Percentiles rank a stretch among this genome's conserved stretches.
phyloP scores from a whole-genome alignment of 495 filamentous ascomycete species.

The Penicillium lagena region DNA sequence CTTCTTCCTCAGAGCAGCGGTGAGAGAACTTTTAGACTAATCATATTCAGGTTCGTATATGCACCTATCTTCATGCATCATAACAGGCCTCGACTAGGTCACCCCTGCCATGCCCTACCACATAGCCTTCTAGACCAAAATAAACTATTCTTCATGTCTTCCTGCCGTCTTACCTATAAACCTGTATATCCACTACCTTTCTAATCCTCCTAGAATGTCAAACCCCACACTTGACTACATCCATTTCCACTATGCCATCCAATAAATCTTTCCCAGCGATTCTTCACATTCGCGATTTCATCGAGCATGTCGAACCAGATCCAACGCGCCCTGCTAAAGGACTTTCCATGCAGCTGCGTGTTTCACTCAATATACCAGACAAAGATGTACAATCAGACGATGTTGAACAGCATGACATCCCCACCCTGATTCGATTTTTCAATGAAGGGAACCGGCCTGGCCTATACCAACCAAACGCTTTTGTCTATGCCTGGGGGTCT shows the following conservation, averaged over 20 bases:
- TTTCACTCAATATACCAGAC: constrained; percentile 5
- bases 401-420: constrained; percentile 2
- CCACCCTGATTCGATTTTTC: constrained; percentile 3
- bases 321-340: constrained; percentile 7
- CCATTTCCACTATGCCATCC: constrained; percentile 2
- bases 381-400: constrained; percentile 4
- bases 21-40: no score
- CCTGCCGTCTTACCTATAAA: no score
- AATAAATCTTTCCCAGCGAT: constrained; percentile 1
- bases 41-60: no score
- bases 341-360: constrained; percentile 6
- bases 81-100: no score
- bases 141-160: no score
- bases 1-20: no score
- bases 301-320: constrained; percentile 8
- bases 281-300: constrained; percentile 5
- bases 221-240: no score
- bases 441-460: constrained; percentile 1
- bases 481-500: constrained; percentile 1
- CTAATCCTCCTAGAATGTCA: no score
- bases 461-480: not conserved
- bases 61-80: no score
- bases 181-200: no score
- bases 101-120: no score
- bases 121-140: no score